phyloP scores from a whole-genome alignment of 768 basidiomycete species.

The Cystobasidium tubakii region DNA sequence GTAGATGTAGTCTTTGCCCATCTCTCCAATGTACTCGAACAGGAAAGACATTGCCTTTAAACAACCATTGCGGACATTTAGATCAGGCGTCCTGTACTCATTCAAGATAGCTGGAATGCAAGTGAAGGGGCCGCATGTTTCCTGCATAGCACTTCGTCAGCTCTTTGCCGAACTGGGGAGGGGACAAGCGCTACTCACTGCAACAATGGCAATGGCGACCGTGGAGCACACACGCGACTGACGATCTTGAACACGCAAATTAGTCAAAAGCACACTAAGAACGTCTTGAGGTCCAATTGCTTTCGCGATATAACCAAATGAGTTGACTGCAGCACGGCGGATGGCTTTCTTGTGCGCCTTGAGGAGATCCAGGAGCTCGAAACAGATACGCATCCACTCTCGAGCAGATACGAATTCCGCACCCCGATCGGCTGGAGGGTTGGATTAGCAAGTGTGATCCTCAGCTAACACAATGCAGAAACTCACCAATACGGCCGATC shows the following conservation, averaged over 20 bases:
- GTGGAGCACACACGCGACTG: slow-evolving; percentile 98
- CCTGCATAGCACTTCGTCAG: slow-evolving; percentile 66
- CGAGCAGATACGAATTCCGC: slow-evolving; percentile 97
- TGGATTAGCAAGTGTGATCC: background rate
- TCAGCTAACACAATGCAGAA: background rate
- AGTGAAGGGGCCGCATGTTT: slow-evolving; percentile 93
- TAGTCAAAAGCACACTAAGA: slow-evolving; percentile 86
- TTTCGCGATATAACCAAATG: slow-evolving; percentile 98
- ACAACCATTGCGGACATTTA: slow-evolving; percentile 98
- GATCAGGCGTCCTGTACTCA: slow-evolving; percentile 94
- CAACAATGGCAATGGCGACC: slow-evolving; percentile 80
- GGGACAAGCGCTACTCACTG: slow-evolving; percentile 50
- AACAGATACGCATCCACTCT: slow-evolving; percentile 99
- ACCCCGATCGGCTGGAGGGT: slow-evolving; percentile 78
- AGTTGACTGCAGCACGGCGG: slow-evolving; percentile 96
- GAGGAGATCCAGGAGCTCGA: slow-evolving; percentile 89
- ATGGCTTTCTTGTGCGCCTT: slow-evolving; percentile 99
- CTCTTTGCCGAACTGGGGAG: background rate
- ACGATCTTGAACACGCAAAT: slow-evolving; percentile 94
- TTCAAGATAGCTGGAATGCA: slow-evolving; percentile 98
- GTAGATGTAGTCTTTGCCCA: slow-evolving; percentile 90
- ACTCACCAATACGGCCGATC: slow-evolving; percentile 83
- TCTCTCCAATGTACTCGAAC: slow-evolving; percentile 97
- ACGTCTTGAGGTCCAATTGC: slow-evolving; percentile 99
- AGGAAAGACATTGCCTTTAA: slow-evolving; percentile 97